Percentiles rank a stretch among this genome's conserved stretches.
Evolutionary conservation across 1,284 basidiomycete species (phyloP).

Genomic region (Ganoderma sinense): DNA sequence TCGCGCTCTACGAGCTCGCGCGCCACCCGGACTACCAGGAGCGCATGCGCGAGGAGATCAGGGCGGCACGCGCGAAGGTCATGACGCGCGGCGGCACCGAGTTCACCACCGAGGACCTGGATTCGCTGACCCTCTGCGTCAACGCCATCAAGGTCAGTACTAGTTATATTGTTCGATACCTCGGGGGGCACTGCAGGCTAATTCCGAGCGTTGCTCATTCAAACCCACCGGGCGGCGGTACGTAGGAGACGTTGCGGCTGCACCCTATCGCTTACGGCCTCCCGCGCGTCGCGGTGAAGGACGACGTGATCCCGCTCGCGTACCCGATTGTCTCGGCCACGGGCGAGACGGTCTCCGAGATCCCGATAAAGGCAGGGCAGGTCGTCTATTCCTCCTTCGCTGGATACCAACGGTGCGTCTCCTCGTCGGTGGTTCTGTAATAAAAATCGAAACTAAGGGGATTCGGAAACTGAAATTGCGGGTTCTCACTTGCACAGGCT

Average conservation of each 20-base stretch:
- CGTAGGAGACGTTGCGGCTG: slow-evolving; percentile 48
- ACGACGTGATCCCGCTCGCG: slow-evolving; percentile 48
- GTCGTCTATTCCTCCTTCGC: slow-evolving; percentile 41
- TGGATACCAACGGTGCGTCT: slow-evolving; percentile 42
- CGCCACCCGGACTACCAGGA: slow-evolving; percentile 39
- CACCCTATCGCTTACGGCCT: slow-evolving; percentile 44
- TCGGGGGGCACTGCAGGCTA: neutral
- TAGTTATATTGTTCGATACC: neutral
- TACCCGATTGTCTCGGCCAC: slow-evolving; percentile 42
- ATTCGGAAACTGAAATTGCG: too few species aligned
- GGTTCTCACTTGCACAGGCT: slow-evolving; percentile 30
- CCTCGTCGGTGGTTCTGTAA: too few species aligned
- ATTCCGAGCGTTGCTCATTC: neutral
- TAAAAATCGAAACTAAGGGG: too few species aligned
- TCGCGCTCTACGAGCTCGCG: slow-evolving; percentile 41
- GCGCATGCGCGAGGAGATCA: slow-evolving; percentile 39
- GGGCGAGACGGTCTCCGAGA: slow-evolving; percentile 39
- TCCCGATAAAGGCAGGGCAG: slow-evolving; percentile 49
- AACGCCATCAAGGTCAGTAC: slow-evolving; percentile 26
- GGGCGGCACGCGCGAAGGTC: slow-evolving; percentile 26
- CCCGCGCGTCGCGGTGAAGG: slow-evolving; percentile 39
- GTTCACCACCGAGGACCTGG: slow-evolving; percentile 39
- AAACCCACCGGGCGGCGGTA: neutral
- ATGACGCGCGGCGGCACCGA: slow-evolving; percentile 34
- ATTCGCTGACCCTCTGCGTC: slow-evolving; percentile 34